Evolutionary conservation across 2,329 filamentous ascomycete species (phyloP).

Genomic region (Sporothrix globosa): DNA sequence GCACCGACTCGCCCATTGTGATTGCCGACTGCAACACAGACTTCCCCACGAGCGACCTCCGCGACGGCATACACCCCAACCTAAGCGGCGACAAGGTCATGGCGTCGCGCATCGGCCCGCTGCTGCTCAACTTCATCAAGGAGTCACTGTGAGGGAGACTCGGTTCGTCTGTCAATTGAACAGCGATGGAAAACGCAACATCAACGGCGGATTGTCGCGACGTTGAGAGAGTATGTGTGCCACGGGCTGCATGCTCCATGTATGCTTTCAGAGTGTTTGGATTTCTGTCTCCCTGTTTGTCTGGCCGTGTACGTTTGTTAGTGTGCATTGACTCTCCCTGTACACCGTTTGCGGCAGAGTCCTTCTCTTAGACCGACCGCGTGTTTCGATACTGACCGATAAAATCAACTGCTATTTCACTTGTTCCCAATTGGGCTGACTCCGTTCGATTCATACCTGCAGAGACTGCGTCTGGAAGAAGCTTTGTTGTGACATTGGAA

Average conservation of each 20-base stretch:
- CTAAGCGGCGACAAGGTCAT: slow-evolving; percentile 45
- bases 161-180: no score
- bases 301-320: slow-evolving; percentile 5
- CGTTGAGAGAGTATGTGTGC: background rate
- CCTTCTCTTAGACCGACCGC: background rate
- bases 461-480: no score
- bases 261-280: background rate
- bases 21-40: slow-evolving; percentile 47
- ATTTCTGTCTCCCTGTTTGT: background rate
- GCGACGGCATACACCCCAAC: slow-evolving; percentile 50
- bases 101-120: slow-evolving; percentile 41
- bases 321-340: background rate
- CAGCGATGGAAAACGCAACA: background rate
- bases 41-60: slow-evolving; percentile 42
- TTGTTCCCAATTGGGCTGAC: background rate
- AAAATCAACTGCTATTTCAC: background rate
- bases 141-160: slow-evolving; percentile 34
- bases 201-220: no score
- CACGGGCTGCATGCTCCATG: background rate
- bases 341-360: background rate
- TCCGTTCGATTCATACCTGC: no score
- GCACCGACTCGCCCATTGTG: slow-evolving; percentile 46
- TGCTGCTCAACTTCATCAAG: slow-evolving; percentile 44
- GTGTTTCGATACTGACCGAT: slow-evolving; percentile 16
- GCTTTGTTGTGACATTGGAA: no score